A percentile compares a stretch with the other conserved stretches of the same genome.
Evolutionary conservation across 805 yeast species (phyloP).

Genomic region (Starmerella bombi): DNA sequence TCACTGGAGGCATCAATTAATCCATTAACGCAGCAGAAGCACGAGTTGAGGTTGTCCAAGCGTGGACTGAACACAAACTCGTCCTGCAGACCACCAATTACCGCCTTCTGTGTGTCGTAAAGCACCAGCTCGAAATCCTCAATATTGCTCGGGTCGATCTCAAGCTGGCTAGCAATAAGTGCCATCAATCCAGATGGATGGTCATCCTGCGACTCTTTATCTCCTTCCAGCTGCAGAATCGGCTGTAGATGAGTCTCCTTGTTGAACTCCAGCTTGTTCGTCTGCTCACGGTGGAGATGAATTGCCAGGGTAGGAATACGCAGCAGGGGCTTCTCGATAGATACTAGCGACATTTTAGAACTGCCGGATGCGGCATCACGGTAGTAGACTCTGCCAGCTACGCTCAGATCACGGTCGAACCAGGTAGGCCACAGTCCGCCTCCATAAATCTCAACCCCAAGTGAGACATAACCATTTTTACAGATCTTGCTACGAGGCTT

Average conservation of each 20-base stretch:
- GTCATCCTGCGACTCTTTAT: slow-evolving; percentile 42
- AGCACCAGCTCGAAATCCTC: slow-evolving; percentile 83
- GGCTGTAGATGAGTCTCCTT: slow-evolving; percentile 79
- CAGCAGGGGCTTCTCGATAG: slow-evolving; percentile 68
- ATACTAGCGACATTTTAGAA: slow-evolving; percentile 50
- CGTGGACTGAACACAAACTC: slow-evolving; percentile 89
- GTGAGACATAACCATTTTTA: slow-evolving; percentile 52
- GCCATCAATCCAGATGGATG: slow-evolving; percentile 63
- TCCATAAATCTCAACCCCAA: slow-evolving; percentile 90
- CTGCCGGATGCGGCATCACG: slow-evolving; percentile 35
- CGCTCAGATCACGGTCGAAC: slow-evolving; percentile 86
- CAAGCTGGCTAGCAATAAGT: slow-evolving; percentile 53
- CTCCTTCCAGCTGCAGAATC: slow-evolving; percentile 55
- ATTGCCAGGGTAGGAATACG: slow-evolving; percentile 92
- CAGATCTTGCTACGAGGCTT: slow-evolving; percentile 70
- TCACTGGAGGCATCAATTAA: slow-evolving; percentile 38
- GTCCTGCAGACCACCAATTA: slow-evolving; percentile 75
- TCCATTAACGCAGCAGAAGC: slow-evolving; percentile 67
- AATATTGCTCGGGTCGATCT: slow-evolving; percentile 40
- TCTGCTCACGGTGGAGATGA: slow-evolving; percentile 67
- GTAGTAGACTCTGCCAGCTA: slow-evolving; percentile 85
- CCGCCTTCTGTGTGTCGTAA: slow-evolving; percentile 72
- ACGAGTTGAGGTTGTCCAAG: slow-evolving; percentile 78
- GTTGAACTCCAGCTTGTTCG: slow-evolving; percentile 67
- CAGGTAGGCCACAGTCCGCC: slow-evolving; percentile 95